Evolutionary conservation across 75 land plant species (phyloP), one percentile per base, ranked within the genome.

Genomic region (Picea glauca): DNA sequence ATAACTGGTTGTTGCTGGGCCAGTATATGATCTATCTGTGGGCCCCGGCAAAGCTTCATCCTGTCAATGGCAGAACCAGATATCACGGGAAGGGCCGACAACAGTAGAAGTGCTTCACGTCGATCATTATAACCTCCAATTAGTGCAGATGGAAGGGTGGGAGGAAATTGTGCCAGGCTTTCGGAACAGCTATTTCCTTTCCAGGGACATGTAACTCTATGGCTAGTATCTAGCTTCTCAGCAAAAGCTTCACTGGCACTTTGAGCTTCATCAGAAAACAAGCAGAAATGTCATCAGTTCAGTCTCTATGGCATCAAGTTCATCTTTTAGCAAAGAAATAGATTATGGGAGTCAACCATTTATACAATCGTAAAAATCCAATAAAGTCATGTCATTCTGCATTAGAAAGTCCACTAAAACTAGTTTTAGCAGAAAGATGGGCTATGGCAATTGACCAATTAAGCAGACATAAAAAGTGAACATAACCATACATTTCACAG

Each of bases 111-210:
- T 40, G 95, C 91, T 79, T 97, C 98, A 82, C 93, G 93, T n/a
- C 99, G 91, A 73, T 92, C 99, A 80, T 87, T 89, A 72, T 87
- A 97, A 70, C 92, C 96, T 13, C 89, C 98, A 81, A 95, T 82
- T 11, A 97, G 85, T 38, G 92, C 99, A 23, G 99, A 83, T 60
- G 87, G 82, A 58, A 90, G 92, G 66, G 96, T 85, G 17, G 95
- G 98, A 32, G 92, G 93, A 72, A 97, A 97, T 75, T 91, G 93
- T 61, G 91, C 98, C 78, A 97, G 78, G 56, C 91, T 91, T 78
- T 97, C 99, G 26, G 93, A 83, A 77, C 99, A 97, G 75, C 87
- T 66, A 79, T 91, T 97, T 83, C 92, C 98, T 81, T 81, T 89
- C 99, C 99, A 97, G 59, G 95, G 87, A 81, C 99, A 97, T 31